A percentile compares a stretch with the other conserved stretches of the same genome.
phyloP scores from a whole-genome alignment of 441 rosid genomes.

The Populus hybrid region DNA sequence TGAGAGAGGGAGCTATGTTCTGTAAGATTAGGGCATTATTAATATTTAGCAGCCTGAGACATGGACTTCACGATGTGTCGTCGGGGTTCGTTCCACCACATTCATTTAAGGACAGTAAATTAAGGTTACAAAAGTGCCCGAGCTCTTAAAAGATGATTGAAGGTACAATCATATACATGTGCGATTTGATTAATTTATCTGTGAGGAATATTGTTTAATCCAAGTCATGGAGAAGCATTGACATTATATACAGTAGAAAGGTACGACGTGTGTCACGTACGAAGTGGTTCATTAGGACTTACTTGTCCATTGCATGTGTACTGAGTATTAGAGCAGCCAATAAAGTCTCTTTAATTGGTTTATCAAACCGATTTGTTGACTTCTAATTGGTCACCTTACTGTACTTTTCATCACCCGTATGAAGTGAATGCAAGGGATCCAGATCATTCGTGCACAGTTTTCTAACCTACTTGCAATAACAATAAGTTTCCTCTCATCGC shows the following conservation, averaged over 20 bases:
- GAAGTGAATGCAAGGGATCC: slow-evolving; percentile 34
- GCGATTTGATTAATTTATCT: not conserved
- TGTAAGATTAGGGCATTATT: slow-evolving; percentile 4
- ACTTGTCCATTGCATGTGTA: slow-evolving; percentile 15
- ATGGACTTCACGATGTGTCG: slow-evolving; percentile 21
- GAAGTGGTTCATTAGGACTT: slow-evolving; percentile 20
- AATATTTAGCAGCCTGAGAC: slow-evolving; percentile 12
- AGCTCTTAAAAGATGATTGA: not conserved
- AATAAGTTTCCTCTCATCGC: not conserved
- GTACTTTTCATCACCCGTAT: slow-evolving; percentile 12
- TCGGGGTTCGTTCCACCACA: slow-evolving; percentile 29
- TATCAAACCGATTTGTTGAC: slow-evolving; percentile 19
- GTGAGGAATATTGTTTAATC: not conserved
- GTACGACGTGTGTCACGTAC: slow-evolving; percentile 27
- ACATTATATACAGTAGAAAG: slow-evolving; percentile 1
- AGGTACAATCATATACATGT: not conserved
- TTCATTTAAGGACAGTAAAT: not conserved
- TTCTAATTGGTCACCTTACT: slow-evolving; percentile 19
- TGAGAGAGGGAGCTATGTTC: not conserved
- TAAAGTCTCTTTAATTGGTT: not conserved
- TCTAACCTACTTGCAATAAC: slow-evolving; percentile 22
- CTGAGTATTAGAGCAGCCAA: not conserved
- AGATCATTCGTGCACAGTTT: slow-evolving; percentile 9
- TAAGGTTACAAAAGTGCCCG: slow-evolving; percentile 12
- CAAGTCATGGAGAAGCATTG: not conserved